Conservation (phyloP, 1,284 basidiomycete species). For the Singerocomus inundabilis region DNA sequence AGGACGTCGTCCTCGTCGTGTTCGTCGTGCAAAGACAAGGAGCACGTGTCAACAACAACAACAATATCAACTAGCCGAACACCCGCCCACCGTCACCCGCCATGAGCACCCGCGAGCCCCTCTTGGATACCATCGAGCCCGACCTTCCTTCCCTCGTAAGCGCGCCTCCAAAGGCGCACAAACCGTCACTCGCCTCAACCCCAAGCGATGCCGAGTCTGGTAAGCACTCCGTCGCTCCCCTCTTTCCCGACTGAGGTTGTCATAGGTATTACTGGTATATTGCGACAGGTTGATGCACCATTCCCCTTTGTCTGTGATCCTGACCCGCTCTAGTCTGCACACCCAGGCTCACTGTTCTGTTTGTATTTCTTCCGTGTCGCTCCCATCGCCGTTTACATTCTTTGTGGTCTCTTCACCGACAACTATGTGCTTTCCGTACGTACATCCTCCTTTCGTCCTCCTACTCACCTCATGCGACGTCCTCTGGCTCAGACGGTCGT, state of each 20-base stretch:
- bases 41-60: conserved; percentile 10
- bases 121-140: conserved; percentile 68
- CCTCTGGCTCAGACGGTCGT: conserved; percentile 67
- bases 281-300: conserved; percentile 56
- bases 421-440: conserved; percentile 88
- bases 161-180: conserved; percentile 17
- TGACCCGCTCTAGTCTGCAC: conserved; percentile 60
- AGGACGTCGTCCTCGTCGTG: too few relatives aligned
- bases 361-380: conserved; percentile 84
- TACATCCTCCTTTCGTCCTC: conserved; percentile 10
- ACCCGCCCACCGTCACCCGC: too few relatives aligned
- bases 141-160: conserved; percentile 46
- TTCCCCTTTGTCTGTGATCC: neutral
- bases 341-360: conserved; percentile 80
- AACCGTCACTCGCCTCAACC: conserved; percentile 50
- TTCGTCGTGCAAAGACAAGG: too few relatives aligned
- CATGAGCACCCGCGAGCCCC: conserved; percentile 57
- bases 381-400: conserved; percentile 84
- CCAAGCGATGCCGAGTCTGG: conserved; percentile 70
- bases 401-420: conserved; percentile 83
- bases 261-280: conserved; percentile 69
- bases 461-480: conserved; percentile 1
- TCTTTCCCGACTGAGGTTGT: conserved; percentile 2
- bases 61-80: neutral
- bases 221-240: conserved; percentile 30